Conservation (phyloP, 129 eudicot genomes). For the Helianthus annuus region DNA sequence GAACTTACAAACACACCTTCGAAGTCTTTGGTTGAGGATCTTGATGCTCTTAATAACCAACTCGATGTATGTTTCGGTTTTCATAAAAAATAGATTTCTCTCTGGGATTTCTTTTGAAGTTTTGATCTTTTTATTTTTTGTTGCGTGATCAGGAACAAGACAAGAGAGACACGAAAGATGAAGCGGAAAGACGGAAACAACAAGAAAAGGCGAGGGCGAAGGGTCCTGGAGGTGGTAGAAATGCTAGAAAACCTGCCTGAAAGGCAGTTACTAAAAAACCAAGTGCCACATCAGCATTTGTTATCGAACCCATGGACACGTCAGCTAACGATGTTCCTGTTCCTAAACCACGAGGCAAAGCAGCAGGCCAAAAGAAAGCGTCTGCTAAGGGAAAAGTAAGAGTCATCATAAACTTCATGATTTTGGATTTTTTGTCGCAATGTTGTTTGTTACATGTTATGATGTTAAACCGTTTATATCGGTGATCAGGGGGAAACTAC, state of each 20-base stretch:
- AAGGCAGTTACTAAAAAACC: slow-evolving; percentile 40
- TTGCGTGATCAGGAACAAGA: slow-evolving; percentile 55
- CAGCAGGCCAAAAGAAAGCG: slow-evolving; percentile 55
- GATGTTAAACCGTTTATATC: no score
- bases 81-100: background rate
- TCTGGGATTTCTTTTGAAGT: background rate
- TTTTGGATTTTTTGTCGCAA: no score
- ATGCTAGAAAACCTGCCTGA: slow-evolving; percentile 32
- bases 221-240: slow-evolving; percentile 41
- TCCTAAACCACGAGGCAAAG: slow-evolving; percentile 50
- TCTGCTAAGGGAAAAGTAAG: slow-evolving; percentile 64
- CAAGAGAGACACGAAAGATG: slow-evolving; percentile 52
- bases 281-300: slow-evolving; percentile 14
- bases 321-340: slow-evolving; percentile 38
- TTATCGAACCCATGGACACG: slow-evolving; percentile 44
- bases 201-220: slow-evolving; percentile 35
- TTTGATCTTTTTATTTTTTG: background rate
- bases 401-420: background rate
- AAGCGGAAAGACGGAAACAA: slow-evolving; percentile 39
- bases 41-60: slow-evolving; percentile 69
- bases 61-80: slow-evolving; percentile 55
- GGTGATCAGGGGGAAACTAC: slow-evolving; percentile 20
- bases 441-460: no score
- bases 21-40: slow-evolving; percentile 67
- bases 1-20: slow-evolving; percentile 55